phyloP scores from a whole-genome alignment of 352 stramenopile species.

The Globisporangium ultimum region DNA sequence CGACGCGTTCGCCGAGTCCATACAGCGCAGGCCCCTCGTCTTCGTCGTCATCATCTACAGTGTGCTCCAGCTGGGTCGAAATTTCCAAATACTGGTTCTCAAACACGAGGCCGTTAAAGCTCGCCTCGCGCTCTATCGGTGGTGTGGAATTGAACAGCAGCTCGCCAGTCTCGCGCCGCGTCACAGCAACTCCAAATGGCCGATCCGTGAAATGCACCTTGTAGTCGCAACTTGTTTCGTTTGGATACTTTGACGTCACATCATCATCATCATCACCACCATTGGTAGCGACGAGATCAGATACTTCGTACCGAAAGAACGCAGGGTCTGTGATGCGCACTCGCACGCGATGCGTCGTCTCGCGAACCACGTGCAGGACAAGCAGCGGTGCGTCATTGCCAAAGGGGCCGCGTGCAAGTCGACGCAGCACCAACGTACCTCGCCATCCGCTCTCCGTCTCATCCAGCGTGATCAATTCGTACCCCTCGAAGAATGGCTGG shows the following conservation, averaged over 20 bases:
- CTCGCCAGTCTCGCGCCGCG: constrained; percentile 43
- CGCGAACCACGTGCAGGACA: constrained; percentile 55
- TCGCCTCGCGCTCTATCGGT: constrained; percentile 23
- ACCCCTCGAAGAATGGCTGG: constrained; percentile 65
- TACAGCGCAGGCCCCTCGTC: constrained; percentile 39
- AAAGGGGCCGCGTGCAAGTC: constrained; percentile 54
- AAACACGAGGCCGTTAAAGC: constrained; percentile 72
- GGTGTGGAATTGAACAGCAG: constrained; percentile 87
- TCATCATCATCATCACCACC: neutral
- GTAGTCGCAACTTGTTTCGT: constrained; percentile 20
- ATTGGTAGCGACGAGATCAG: constrained; percentile 20
- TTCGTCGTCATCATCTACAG: constrained; percentile 19
- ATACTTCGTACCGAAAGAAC: constrained; percentile 71
- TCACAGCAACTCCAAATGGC: constrained; percentile 76
- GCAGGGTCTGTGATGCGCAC: constrained; percentile 82
- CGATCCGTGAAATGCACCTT: constrained; percentile 56
- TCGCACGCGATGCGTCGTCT: constrained; percentile 42
- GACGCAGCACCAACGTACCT: constrained; percentile 46
- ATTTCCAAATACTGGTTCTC: constrained; percentile 88
- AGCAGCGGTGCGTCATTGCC: constrained; percentile 71
- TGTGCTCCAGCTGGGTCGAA: constrained; percentile 50
- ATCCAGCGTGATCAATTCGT: constrained; percentile 60
- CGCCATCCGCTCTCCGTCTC: constrained; percentile 51
- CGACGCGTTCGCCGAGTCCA: constrained; percentile 70
- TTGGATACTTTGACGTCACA: constrained; percentile 1